A percentile compares a stretch with the other conserved stretches of the same genome.
Evolutionary conservation across 1,284 basidiomycete species (phyloP).

Genomic region (Sanghuangporus baumii): DNA sequence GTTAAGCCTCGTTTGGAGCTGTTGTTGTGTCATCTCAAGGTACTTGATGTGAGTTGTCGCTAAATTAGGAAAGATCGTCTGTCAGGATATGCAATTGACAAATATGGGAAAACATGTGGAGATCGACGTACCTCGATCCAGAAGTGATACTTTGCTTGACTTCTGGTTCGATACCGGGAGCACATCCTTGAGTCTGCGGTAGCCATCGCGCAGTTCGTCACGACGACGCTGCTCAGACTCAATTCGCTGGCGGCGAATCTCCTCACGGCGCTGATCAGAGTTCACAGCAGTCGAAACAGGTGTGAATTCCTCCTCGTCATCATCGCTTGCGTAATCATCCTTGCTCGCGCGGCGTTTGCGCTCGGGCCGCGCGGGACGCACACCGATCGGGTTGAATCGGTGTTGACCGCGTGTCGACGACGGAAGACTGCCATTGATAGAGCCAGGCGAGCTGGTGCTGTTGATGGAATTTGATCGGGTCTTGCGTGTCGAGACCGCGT

Average conservation of each 20-base stretch:
- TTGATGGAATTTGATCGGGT: conserved; percentile 61
- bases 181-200: conserved; percentile 78
- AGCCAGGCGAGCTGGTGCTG: conserved; percentile 55
- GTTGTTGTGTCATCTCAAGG: conserved; percentile 67
- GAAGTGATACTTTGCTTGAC: conserved; percentile 79
- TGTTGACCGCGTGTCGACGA: conserved; percentile 59
- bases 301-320: conserved; percentile 60
- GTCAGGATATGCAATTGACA: conserved; percentile 4
- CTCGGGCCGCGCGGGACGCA: conserved; percentile 34
- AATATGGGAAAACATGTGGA: conserved; percentile 6
- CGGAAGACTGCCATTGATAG: conserved; percentile 42
- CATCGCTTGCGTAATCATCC: conserved; percentile 57
- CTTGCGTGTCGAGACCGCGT: conserved; percentile 8
- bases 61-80: conserved; percentile 24
- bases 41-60: conserved; percentile 77
- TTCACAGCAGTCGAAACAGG: conserved; percentile 35
- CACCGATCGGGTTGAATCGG: conserved; percentile 67
- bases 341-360: conserved; percentile 49
- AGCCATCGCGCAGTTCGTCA: conserved; percentile 83
- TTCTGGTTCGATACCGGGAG: conserved; percentile 84
- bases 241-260: conserved; percentile 80
- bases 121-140: conserved; percentile 70
- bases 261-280: conserved; percentile 59
- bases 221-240: conserved; percentile 82
- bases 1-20: conserved; percentile 68